phyloP scores from a whole-genome alignment of 768 basidiomycete genomes.

The Lactarius vividus region DNA sequence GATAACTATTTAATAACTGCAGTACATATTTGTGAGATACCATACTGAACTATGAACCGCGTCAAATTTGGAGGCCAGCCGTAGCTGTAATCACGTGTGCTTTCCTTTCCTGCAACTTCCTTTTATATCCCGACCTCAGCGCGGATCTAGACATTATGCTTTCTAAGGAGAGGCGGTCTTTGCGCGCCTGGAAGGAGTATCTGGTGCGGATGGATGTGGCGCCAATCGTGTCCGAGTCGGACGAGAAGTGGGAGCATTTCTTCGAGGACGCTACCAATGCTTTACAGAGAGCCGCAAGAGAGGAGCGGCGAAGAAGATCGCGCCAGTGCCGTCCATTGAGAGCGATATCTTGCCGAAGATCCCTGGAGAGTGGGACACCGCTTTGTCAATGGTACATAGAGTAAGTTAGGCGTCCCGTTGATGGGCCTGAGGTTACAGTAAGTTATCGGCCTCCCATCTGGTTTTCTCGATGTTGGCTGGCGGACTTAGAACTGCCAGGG shows the following conservation, averaged over 20 bases:
- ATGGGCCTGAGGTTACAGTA: neutral
- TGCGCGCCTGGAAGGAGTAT: constrained; percentile 25
- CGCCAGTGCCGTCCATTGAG: neutral
- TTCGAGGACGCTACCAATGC: constrained; percentile 28
- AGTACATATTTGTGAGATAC: no score
- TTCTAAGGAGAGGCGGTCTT: constrained; percentile 32
- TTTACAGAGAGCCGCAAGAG: neutral
- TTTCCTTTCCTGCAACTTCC: no score
- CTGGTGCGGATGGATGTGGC: constrained; percentile 27
- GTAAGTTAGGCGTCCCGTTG: neutral
- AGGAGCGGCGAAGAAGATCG: neutral
- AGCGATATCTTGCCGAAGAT: neutral
- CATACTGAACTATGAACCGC: no score
- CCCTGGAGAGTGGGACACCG: neutral
- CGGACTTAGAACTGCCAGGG: neutral
- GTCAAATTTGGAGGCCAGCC: no score
- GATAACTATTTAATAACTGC: no score
- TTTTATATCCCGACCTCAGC: no score
- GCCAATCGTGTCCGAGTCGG: constrained; percentile 34
- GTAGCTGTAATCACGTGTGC: no score
- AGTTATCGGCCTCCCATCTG: neutral
- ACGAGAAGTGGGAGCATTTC: constrained; percentile 32
- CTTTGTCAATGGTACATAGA: neutral
- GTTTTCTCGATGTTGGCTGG: neutral
- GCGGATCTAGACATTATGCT: no score